Evolutionary conservation across 768 basidiomycete genomes (phyloP).

Genomic region (Trametes meyenii): DNA sequence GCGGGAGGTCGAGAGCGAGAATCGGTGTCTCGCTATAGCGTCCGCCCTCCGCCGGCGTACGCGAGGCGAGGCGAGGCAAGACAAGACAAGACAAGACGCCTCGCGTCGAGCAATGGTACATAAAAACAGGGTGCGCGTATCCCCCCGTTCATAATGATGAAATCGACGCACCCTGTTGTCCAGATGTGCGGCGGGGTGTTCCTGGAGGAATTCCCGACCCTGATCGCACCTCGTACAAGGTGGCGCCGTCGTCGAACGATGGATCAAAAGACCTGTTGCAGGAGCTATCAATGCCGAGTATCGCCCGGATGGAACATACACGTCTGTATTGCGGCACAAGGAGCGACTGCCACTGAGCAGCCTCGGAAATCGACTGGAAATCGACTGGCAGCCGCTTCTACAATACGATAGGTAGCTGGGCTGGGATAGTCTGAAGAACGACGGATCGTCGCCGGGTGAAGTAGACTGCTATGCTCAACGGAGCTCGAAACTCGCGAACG

Average conservation of each 20-base stretch:
- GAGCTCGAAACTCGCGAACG: conserved; percentile 84
- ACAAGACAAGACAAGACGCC: neutral
- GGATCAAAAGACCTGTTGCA: conserved; percentile 8
- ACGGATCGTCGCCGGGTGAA: neutral
- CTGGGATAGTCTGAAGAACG: neutral
- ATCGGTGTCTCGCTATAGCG: neutral
- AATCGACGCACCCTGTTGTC: conserved; percentile 2
- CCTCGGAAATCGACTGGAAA: conserved; percentile 14
- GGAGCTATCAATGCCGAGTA: conserved; percentile 13
- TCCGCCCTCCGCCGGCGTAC: conserved; percentile 12
- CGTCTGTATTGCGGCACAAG: conserved; percentile 12
- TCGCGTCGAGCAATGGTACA: neutral
- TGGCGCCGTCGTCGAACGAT: conserved; percentile 2
- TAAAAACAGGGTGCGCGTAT: conserved; percentile 6
- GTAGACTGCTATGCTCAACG: conserved; percentile 25
- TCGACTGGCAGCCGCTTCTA: neutral
- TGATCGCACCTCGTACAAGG: conserved; percentile 18
- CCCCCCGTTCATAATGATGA: neutral
- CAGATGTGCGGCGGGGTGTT: neutral
- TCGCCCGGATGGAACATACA: conserved; percentile 17
- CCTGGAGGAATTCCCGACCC: conserved; percentile 7
- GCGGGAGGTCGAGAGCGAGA: neutral
- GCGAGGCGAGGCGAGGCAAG: too few relatives aligned
- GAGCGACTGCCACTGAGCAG: conserved; percentile 1
- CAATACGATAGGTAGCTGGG: neutral